These are phyloP conservation scores for Pyrus communis DNA, from an alignment of 306 rosid genomes.

Conservation along the genomic window DNA sequence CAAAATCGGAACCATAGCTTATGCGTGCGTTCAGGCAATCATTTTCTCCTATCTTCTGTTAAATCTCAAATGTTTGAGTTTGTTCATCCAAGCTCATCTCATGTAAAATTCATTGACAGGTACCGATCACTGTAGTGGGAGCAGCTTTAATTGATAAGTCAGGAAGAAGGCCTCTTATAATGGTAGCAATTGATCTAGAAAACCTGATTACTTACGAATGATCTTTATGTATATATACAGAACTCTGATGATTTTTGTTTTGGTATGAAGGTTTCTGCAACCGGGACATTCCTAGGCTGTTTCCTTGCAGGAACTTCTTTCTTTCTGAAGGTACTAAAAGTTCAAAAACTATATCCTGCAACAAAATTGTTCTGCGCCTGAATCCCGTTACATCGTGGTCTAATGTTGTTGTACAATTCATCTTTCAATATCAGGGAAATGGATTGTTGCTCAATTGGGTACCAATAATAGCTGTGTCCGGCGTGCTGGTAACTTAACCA, in stretches of 20 bases:
- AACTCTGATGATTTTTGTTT: not conserved
- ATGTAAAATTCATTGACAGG: slow-evolving; percentile 16
- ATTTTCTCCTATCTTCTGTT: not conserved
- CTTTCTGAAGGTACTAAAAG: slow-evolving; percentile 26
- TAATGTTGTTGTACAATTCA: not conserved
- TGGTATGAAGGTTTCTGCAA: slow-evolving; percentile 43
- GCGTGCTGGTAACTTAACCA: slow-evolving; percentile 25
- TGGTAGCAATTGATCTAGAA: slow-evolving; percentile 19
- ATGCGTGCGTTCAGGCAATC: slow-evolving; percentile 59
- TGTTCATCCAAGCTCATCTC: not conserved
- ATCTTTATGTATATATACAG: not conserved
- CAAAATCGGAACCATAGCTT: slow-evolving; percentile 59
- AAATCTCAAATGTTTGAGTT: not conserved
- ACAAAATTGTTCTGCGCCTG: not conserved
- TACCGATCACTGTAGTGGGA: slow-evolving; percentile 40
- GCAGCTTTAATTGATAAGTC: slow-evolving; percentile 37
- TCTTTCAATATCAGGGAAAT: slow-evolving; percentile 15
- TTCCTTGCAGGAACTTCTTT: slow-evolving; percentile 42
- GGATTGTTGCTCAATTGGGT: slow-evolving; percentile 24
- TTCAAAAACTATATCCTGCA: not conserved
- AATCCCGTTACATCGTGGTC: not conserved
- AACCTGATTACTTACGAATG: not conserved
- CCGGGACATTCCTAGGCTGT: slow-evolving; percentile 45
- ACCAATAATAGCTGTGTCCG: slow-evolving; percentile 26
- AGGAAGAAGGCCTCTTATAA: slow-evolving; percentile 45